phyloP scores from a whole-genome alignment of 1,139 yeast genomes.

The Kurtzmaniella natalensis region DNA sequence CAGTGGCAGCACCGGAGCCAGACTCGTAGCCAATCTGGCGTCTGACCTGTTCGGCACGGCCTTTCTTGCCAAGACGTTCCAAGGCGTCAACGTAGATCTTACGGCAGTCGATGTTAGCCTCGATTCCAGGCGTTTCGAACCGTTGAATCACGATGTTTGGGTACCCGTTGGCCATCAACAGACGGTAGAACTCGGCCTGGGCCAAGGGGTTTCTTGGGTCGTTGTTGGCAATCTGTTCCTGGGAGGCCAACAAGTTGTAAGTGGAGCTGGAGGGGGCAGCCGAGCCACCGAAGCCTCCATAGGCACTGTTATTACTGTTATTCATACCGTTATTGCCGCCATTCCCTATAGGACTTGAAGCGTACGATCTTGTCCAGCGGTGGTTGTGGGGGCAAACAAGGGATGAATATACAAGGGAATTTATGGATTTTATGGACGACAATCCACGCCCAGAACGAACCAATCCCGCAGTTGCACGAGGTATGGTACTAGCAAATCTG shows the following conservation, averaged over 20 bases:
- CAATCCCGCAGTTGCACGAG: too few species aligned
- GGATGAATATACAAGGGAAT: too few species aligned
- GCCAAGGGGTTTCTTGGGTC: conserved; percentile 60
- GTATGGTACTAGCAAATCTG: too few species aligned
- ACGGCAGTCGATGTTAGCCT: conserved; percentile 73
- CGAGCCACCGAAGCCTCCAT: too few species aligned
- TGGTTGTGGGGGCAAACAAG: too few species aligned
- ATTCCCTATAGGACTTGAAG: too few species aligned
- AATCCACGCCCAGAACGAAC: too few species aligned
- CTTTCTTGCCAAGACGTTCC: conserved; percentile 68
- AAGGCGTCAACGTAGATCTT: conserved; percentile 76
- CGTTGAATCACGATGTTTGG: conserved; percentile 93
- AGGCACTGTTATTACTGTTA: too few species aligned
- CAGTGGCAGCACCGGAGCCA: conserved; percentile 13
- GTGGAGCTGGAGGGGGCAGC: conserved; percentile 14
- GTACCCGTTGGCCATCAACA: conserved; percentile 69
- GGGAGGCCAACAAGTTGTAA: conserved; percentile 49
- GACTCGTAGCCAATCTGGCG: conserved; percentile 12
- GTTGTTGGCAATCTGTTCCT: conserved; percentile 80
- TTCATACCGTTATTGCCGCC: too few species aligned
- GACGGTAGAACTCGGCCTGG: conserved; percentile 80
- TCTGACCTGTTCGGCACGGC: conserved; percentile 66
- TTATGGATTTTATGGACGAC: too few species aligned
- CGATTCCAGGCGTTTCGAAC: conserved; percentile 88
- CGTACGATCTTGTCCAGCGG: too few species aligned